Evolutionary conservation across 768 basidiomycete genomes (phyloP), one percentile per base, ranked within the genome.

Genomic region (Termitomyces sp.): DNA sequence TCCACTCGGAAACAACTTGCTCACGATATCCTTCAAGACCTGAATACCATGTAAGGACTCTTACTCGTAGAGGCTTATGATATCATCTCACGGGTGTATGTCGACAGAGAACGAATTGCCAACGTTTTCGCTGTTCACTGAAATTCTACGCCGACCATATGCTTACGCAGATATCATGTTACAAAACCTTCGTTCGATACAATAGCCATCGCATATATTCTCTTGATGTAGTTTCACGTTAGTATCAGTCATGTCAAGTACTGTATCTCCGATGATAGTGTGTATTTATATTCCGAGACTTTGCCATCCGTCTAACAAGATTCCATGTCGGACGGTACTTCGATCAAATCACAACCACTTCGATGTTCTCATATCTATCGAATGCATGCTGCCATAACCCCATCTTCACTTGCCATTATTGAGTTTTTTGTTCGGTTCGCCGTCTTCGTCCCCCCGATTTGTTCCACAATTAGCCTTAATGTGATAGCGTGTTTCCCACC

Each of bases 371-470:
- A 20, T 65, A 63, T 29, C 75, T 76, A 62, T 79, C 75, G 55
- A 78, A 77, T 28, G 75, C 70, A 66, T 77, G 75, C 22, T 76
- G 68, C 77, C 75, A 78, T n/a, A n/a, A n/a, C 75, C 72, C 58
- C 77, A 79, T 55, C 71, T 68, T 75, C 76, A 77, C 56, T 75
- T 73, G 31, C 73, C 68, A 12, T 58, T 45, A 33, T 71, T 69
- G 12, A 68, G 66, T 3, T 51, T 34, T 52, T 75, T 72, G 4
- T 68, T 64, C 6, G 33, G 44, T 68, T 68, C 4, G 75, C 79
- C 45, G 75, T 75, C 13, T 64, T 67, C 58, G 63, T 64, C 15
- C 69, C 75, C 26, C 77, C 76, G 26, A 79, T 72, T 55, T 77
- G 55, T 76, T 77, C 76, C 69, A 77, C 70, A 26, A 77, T 66